Conservation (phyloP, 2,329 filamentous ascomycete genomes). For the Basipetospora chlamydospora region DNA sequence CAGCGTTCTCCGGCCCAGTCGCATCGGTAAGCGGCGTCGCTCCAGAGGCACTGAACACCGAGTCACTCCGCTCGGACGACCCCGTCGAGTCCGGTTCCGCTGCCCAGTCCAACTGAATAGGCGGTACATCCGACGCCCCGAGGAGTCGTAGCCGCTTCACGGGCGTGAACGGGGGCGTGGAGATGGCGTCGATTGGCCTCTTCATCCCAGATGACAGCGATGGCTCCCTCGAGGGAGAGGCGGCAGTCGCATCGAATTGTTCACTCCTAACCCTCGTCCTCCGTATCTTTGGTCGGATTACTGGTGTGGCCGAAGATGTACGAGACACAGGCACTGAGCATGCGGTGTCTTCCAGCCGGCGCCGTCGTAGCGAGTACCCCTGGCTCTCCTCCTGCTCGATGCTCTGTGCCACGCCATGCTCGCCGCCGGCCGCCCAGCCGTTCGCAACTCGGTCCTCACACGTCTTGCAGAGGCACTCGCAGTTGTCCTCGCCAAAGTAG, state of each 20-base stretch:
- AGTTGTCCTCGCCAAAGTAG: constrained; percentile 91
- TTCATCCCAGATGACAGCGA: constrained; percentile 21
- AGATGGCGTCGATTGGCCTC: constrained; percentile 26
- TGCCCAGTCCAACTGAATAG: constrained; percentile 11
- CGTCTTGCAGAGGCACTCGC: constrained; percentile 81
- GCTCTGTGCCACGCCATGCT: constrained; percentile 29
- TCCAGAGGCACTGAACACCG: constrained; percentile 6
- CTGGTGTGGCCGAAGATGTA: constrained; percentile 41
- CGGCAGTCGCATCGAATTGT: constrained; percentile 18
- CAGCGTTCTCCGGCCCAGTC: constrained; percentile 15
- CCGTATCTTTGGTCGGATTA: constrained; percentile 35
- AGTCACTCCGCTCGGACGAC: neutral
- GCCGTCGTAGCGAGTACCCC: constrained; percentile 41
- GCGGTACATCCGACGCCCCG: constrained; percentile 8
- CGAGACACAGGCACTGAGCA: constrained; percentile 38
- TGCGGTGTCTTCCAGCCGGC: constrained; percentile 34
- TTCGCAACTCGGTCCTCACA: constrained; percentile 67
- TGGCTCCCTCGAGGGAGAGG: constrained; percentile 18
- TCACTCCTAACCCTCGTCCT: constrained; percentile 22
- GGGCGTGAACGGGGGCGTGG: constrained; percentile 40
- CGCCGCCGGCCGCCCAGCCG: constrained; percentile 56
- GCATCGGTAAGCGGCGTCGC: constrained; percentile 25
- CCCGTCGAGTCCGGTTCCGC: neutral
- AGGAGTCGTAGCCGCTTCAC: constrained; percentile 30
- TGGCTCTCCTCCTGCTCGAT: constrained; percentile 37